Evolutionary conservation across 2,329 filamentous ascomycete genomes (phyloP).

Genomic region (Beauveria rudraprayagi): DNA sequence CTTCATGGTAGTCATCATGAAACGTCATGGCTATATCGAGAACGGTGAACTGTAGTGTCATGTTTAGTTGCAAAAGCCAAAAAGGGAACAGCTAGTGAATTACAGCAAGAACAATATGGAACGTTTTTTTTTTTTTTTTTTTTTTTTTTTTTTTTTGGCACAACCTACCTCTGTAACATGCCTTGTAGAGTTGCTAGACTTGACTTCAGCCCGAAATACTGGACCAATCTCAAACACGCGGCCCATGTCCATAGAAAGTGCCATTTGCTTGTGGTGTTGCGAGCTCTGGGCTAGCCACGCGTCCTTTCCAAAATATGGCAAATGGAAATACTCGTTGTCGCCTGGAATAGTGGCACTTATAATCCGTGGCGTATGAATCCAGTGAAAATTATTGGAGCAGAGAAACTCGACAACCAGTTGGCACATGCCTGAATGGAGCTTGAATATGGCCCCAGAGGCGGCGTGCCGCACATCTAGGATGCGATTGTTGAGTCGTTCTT

Average conservation of each 20-base stretch:
- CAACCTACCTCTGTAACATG: neutral
- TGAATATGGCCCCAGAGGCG: neutral
- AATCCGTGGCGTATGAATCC: neutral
- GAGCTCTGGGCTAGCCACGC: constrained; percentile 2
- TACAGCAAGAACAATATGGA: too few relatives aligned
- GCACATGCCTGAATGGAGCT: constrained; percentile 6
- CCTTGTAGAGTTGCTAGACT: neutral
- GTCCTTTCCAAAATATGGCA: constrained; percentile 1
- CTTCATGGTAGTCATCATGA: neutral
- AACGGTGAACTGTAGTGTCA: neutral
- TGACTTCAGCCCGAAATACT: neutral
- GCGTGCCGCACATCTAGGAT: neutral
- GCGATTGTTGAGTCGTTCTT: neutral
- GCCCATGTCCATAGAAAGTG: neutral
- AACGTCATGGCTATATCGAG: constrained; percentile 1
- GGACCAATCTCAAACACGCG: constrained; percentile 3
- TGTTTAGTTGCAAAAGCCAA: neutral
- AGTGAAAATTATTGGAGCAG: neutral
- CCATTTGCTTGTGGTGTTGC: constrained; percentile 6
- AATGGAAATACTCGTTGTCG: neutral
- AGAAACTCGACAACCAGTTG: constrained; percentile 5
- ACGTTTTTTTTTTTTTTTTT: too few relatives aligned
- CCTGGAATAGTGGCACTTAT: neutral
- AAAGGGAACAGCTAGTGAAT: neutral
- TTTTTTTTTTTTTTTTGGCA: too few relatives aligned